phyloP scores from a whole-genome alignment of 768 basidiomycete genomes.

The Psilocybe cubensis region DNA sequence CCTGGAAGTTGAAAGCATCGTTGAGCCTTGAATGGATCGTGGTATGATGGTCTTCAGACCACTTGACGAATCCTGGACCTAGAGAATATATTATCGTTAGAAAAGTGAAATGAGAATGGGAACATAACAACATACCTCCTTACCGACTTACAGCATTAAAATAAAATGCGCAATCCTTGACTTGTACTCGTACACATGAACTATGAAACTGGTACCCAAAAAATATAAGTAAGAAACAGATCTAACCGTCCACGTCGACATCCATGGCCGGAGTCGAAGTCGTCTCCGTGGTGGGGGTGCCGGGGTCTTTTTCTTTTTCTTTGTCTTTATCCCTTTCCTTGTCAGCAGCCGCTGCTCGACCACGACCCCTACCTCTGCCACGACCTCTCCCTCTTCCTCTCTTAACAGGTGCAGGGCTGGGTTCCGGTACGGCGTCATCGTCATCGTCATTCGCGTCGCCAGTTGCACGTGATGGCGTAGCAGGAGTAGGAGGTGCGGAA shows the following conservation, averaged over 20 bases:
- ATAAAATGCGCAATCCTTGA: neutral
- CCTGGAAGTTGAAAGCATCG: no score
- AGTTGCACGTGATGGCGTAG: conserved; percentile 14
- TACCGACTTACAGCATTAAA: no score
- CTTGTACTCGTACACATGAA: neutral
- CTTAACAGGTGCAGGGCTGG: conserved; percentile 23
- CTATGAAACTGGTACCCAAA: neutral
- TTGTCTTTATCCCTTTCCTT: no score
- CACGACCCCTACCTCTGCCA: conserved; percentile 39
- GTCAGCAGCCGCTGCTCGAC: conserved; percentile 34
- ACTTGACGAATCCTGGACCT: no score
- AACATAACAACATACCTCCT: no score
- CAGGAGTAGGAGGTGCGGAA: conserved; percentile 4
- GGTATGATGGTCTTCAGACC: no score
- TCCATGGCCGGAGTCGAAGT: conserved; percentile 36
- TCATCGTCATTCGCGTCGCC: conserved; percentile 23
- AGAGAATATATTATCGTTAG: no score
- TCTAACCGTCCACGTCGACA: conserved; percentile 25
- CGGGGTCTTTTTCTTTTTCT: conserved; percentile 21
- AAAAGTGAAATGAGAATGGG: no score
- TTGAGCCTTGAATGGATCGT: no score
- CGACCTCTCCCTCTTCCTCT: conserved; percentile 37
- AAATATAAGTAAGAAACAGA: neutral
- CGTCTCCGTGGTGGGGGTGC: conserved; percentile 31
- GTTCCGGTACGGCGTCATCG: conserved; percentile 16